These are phyloP conservation scores for Trichoderma sp. DNA, from an alignment of 2,329 filamentous ascomycete species.

Conservation along the genomic window DNA sequence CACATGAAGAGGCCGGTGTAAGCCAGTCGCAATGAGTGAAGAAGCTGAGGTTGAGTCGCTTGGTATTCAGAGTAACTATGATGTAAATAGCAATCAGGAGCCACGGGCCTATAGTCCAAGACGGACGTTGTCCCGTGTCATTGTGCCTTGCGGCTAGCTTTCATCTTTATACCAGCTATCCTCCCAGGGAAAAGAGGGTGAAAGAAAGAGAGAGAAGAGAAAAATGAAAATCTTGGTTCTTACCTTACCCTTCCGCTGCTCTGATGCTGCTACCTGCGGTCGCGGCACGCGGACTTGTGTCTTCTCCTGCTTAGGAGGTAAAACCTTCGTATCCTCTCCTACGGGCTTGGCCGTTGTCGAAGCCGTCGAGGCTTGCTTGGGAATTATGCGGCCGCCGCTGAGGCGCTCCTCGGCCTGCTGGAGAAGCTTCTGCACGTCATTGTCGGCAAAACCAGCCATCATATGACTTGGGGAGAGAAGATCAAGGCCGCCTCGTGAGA, in stretches of 20 bases:
- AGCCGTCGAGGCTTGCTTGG: background rate
- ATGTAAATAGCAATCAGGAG: constrained; percentile 51
- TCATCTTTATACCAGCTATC: constrained; percentile 37
- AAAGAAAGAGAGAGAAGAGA: background rate
- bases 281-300: constrained; percentile 22
- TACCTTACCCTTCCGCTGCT: constrained; percentile 29
- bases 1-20: background rate
- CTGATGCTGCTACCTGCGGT: background rate
- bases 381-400: background rate
- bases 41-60: background rate
- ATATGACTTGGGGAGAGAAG: background rate
- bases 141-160: constrained; percentile 35
- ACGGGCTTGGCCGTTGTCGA: background rate
- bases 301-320: constrained; percentile 9
- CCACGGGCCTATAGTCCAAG: constrained; percentile 54
- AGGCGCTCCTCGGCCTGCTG: constrained; percentile 22
- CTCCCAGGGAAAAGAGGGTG: background rate
- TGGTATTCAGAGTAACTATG: constrained; percentile 71
- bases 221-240: constrained; percentile 1
- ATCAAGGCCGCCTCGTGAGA: background rate
- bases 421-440: constrained; percentile 22
- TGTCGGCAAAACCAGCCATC: constrained; percentile 21
- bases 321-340: background rate
- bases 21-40: background rate
- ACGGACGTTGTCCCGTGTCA: constrained; percentile 41